Percentiles rank a stretch among this genome's conserved stretches.
Evolutionary conservation across 2,329 filamentous ascomycete genomes (phyloP).

Genomic region (Zymoseptoria ardabiliae): DNA sequence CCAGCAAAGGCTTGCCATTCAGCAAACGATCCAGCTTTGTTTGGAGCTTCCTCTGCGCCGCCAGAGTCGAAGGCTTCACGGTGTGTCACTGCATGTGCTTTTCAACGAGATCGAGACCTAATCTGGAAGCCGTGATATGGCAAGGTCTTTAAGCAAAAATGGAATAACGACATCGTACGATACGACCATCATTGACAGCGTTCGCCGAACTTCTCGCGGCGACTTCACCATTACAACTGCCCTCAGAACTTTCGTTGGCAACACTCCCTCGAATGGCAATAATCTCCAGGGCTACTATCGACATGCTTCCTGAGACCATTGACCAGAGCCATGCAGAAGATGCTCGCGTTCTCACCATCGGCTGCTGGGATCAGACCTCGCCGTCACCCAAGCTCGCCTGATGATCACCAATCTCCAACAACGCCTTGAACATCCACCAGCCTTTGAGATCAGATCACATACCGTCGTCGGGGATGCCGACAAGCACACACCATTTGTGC

Average conservation of each 20-base stretch:
- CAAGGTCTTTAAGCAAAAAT: too few species aligned
- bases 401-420: neutral
- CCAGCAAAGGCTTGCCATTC: too few species aligned
- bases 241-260: neutral
- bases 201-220: neutral
- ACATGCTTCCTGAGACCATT: neutral
- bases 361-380: neutral
- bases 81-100: too few species aligned
- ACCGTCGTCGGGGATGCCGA: neutral
- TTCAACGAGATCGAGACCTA: too few species aligned
- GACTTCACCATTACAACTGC: neutral
- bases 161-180: neutral
- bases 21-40: too few species aligned
- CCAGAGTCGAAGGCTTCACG: too few species aligned
- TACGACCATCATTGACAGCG: neutral
- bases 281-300: neutral
- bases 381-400: neutral
- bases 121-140: too few species aligned
- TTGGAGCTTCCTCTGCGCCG: too few species aligned
- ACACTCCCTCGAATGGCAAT: neutral
- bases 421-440: neutral
- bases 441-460: neutral
- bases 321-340: neutral
- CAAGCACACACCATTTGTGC: neutral
- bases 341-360: neutral